Conservation (phyloP, 768 basidiomycete species). For the Leccinum aurantiacum region DNA sequence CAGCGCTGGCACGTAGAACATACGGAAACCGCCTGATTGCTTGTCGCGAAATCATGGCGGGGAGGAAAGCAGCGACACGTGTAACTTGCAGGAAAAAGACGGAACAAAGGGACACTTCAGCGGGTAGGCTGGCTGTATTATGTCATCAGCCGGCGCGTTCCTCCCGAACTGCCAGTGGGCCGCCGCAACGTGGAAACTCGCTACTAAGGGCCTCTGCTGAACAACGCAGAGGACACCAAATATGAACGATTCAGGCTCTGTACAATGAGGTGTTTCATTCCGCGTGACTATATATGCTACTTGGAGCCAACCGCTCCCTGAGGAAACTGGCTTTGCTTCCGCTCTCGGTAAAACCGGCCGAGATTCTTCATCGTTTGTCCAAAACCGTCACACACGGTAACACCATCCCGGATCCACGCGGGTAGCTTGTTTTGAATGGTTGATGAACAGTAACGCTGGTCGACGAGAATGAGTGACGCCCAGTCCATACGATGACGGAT, state of each 20-base stretch:
- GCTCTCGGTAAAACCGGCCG: slow-evolving; percentile 66
- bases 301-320: neutral
- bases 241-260: slow-evolving; percentile 6
- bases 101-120: neutral
- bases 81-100: neutral
- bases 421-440: slow-evolving; percentile 82
- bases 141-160: neutral
- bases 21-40: slow-evolving; percentile 36
- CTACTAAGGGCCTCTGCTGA: neutral
- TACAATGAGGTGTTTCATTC: neutral
- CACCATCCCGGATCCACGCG: slow-evolving; percentile 75
- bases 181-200: neutral
- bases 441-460: slow-evolving; percentile 71
- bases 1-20: slow-evolving; percentile 24
- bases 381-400: slow-evolving; percentile 62
- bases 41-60: slow-evolving; percentile 39
- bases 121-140: neutral
- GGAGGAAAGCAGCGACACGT: neutral
- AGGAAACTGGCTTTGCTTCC: slow-evolving; percentile 31
- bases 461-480: slow-evolving; percentile 86
- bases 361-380: slow-evolving; percentile 70
- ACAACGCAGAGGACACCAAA: neutral
- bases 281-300: slow-evolving; percentile 5
- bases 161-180: neutral
- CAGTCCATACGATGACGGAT: slow-evolving; percentile 92